These are phyloP conservation scores for Geosmithia morbida DNA, from an alignment of 2,329 filamentous ascomycete genomes.

Conservation along the genomic window DNA sequence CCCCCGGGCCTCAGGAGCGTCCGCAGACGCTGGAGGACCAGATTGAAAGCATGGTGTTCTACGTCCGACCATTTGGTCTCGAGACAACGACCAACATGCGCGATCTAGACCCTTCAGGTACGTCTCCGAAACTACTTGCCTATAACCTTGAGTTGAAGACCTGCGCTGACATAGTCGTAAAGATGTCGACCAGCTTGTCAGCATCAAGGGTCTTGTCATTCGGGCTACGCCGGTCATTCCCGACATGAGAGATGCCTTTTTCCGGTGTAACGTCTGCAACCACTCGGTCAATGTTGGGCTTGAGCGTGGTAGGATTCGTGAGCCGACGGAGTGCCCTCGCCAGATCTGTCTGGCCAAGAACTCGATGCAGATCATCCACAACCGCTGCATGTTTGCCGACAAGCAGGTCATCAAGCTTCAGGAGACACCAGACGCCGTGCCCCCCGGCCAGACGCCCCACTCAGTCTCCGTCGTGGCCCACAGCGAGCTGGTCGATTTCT, in stretches of 20 bases:
- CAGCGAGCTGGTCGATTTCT: conserved; percentile 92
- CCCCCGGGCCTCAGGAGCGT: conserved; percentile 28
- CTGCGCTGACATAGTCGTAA: conserved; percentile 6
- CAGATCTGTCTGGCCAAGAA: conserved; percentile 71
- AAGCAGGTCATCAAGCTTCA: conserved; percentile 99
- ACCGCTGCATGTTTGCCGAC: conserved; percentile 85
- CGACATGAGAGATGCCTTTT: conserved; percentile 98
- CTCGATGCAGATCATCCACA: conserved; percentile 97
- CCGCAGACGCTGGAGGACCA: conserved; percentile 59
- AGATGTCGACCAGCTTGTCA: conserved; percentile 94
- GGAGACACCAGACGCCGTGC: conserved; percentile 89
- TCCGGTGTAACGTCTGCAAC: conserved; percentile 86
- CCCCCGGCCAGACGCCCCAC: conserved; percentile 91
- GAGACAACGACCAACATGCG: conserved; percentile 81
- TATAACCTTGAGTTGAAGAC: background rate
- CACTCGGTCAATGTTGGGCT: conserved; percentile 84
- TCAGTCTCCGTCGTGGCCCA: conserved; percentile 94
- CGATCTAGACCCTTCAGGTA: conserved; percentile 78
- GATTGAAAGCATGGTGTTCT: conserved; percentile 66
- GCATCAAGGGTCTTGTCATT: conserved; percentile 91
- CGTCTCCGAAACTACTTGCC: conserved; percentile 5
- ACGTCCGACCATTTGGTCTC: conserved; percentile 79
- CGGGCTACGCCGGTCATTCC: conserved; percentile 91
- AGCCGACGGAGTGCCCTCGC: conserved; percentile 82
- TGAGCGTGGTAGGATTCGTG: conserved; percentile 89